Conservation (phyloP, 371 early-diverging fungal genomes). For the Zychaea mexicana region DNA sequence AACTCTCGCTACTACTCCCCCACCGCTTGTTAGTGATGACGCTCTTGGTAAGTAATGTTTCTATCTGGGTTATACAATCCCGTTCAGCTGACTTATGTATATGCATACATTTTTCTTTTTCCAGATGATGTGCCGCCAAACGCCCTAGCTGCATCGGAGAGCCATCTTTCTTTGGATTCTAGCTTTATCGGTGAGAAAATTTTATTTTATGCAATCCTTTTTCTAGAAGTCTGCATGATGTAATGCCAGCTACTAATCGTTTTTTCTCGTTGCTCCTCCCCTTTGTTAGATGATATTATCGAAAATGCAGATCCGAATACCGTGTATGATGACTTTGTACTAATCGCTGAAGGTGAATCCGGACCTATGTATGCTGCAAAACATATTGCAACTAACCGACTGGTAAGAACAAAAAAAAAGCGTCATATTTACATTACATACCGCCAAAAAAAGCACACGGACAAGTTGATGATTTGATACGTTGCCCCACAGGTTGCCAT, state of each 20-base stretch:
- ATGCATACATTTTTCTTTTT: background rate
- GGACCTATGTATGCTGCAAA: conserved; percentile 73
- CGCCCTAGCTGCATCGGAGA: conserved; percentile 16
- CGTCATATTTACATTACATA: background rate
- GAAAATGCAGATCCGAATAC: conserved; percentile 50
- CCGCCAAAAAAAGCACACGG: too few relatives aligned
- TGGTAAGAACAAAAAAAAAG: conserved; percentile 20
- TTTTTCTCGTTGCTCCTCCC: too few relatives aligned
- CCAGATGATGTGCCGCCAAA: conserved; percentile 7
- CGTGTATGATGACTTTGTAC: conserved; percentile 52
- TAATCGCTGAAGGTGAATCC: conserved; percentile 81
- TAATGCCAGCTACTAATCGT: too few relatives aligned
- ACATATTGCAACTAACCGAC: conserved; percentile 48
- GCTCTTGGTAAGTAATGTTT: background rate
- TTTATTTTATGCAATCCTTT: background rate
- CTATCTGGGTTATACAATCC: too few relatives aligned
- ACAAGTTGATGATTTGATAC: too few relatives aligned
- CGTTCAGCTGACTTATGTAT: background rate
- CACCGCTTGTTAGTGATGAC: background rate
- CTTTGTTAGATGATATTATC: conserved; percentile 40
- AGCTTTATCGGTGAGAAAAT: conserved; percentile 31
- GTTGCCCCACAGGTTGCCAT: conserved; percentile 78
- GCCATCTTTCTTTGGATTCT: conserved; percentile 33
- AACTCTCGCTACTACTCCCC: background rate
- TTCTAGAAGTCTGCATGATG: background rate